Percentiles rank a stretch among this genome's conserved stretches.
Conservation (phyloP, 108 stramenopile genomes). For the Aurantiochytrium sp. region DNA sequence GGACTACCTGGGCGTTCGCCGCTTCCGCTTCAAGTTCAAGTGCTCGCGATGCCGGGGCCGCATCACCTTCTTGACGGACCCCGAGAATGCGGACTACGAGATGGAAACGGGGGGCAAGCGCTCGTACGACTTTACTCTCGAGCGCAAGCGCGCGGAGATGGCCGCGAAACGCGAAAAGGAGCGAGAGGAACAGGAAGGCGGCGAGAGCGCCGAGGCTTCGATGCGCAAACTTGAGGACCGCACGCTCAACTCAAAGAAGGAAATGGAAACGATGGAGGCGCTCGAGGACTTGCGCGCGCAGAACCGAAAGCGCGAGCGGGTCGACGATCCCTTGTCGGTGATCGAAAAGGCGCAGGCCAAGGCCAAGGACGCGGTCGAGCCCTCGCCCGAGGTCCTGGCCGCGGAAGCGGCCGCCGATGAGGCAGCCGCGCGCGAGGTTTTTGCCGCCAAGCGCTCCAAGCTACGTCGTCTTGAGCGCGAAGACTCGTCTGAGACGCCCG, state of each 20-base stretch:
- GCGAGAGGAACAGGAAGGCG: background rate
- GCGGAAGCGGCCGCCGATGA: background rate
- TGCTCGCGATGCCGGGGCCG: background rate
- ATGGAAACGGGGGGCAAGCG: background rate
- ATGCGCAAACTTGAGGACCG: slow-evolving; percentile 19
- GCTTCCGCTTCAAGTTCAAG: slow-evolving; percentile 5
- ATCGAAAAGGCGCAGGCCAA: too few species aligned
- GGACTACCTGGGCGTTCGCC: background rate
- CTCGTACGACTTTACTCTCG: background rate
- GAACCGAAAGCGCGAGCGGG: slow-evolving; percentile 1
- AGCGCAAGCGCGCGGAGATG: background rate
- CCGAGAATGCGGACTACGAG: background rate
- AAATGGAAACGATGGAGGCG: slow-evolving; percentile 30
- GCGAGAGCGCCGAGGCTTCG: background rate
- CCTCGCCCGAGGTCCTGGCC: background rate
- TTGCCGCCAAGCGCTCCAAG: background rate
- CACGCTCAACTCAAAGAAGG: background rate
- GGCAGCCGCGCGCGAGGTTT: background rate
- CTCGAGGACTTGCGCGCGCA: background rate
- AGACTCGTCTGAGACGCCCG: too few species aligned
- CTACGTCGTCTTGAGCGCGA: background rate
- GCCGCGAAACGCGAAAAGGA: background rate
- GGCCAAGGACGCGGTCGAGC: background rate
- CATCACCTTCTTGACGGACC: background rate
- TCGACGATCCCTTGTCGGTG: background rate